phyloP scores from a whole-genome alignment of 2,329 filamentous ascomycete species.

The Diaporthe citriasiana region DNA sequence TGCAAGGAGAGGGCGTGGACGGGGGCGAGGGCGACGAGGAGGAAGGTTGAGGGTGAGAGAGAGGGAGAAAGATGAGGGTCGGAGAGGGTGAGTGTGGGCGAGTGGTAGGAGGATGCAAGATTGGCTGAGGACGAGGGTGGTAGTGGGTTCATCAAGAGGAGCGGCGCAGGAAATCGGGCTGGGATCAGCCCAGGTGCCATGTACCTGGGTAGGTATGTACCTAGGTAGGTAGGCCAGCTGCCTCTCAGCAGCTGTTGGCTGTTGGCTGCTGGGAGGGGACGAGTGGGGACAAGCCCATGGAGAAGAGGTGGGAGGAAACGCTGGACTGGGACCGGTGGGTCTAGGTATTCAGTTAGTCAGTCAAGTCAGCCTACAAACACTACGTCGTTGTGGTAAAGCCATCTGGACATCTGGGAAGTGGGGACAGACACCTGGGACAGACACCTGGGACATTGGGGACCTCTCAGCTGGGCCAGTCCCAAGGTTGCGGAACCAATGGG shows the following conservation, averaged over 20 bases:
- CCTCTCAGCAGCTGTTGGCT: background rate
- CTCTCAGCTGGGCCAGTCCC: constrained; percentile 38
- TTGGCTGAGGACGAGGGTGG: constrained; percentile 32
- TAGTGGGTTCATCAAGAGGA: constrained; percentile 37
- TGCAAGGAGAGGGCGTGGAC: constrained; percentile 15
- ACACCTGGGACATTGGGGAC: constrained; percentile 29
- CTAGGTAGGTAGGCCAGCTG: background rate
- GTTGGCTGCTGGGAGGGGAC: constrained; percentile 8
- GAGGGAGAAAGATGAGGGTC: constrained; percentile 6
- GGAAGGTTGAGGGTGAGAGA: background rate
- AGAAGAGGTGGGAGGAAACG: constrained; percentile 17
- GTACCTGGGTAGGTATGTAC: constrained; percentile 15
- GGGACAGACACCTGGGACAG: constrained; percentile 27
- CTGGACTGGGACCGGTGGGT: constrained; percentile 16
- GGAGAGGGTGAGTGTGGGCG: constrained; percentile 9
- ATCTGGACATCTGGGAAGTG: background rate
- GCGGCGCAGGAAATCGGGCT: constrained; percentile 17
- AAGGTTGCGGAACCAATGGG: constrained; percentile 37
- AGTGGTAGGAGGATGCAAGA: constrained; percentile 27
- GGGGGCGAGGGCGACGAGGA: constrained; percentile 5
- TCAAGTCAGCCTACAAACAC: background rate
- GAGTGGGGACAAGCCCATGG: constrained; percentile 15
- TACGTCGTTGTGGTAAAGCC: background rate
- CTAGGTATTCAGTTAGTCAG: background rate
- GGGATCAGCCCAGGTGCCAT: constrained; percentile 31